A percentile compares a stretch with the other conserved stretches of the same genome.
These are phyloP conservation scores for Pythium chondricola DNA, from an alignment of 352 stramenopile genomes.

Conservation along the genomic window DNA sequence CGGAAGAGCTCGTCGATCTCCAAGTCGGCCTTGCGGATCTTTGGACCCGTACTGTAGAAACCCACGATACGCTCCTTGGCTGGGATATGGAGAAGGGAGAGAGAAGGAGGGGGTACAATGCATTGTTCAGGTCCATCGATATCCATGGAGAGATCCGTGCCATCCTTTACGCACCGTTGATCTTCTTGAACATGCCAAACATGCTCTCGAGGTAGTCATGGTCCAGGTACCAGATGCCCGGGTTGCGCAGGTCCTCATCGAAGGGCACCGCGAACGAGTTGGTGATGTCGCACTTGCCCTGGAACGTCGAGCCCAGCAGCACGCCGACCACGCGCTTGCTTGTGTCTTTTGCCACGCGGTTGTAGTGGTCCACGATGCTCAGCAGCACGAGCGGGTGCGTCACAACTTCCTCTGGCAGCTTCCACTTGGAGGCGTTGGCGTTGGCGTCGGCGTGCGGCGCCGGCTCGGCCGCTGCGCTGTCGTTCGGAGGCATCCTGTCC, in stretches of 20 bases:
- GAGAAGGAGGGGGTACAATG: neutral
- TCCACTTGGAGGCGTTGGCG: constrained; percentile 21
- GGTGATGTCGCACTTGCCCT: constrained; percentile 92
- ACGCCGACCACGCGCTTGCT: constrained; percentile 98
- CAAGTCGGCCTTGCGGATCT: constrained; percentile 93
- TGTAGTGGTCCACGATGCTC: constrained; percentile 99
- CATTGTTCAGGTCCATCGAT: neutral
- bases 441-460: neutral
- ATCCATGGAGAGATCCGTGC: neutral
- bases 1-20: constrained; percentile 95
- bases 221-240: constrained; percentile 98
- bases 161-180: constrained; percentile 61
- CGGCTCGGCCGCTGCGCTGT: neutral
- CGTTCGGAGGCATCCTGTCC: constrained; percentile 10
- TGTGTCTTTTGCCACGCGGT: constrained; percentile 96
- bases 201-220: constrained; percentile 99
- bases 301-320: constrained; percentile 93
- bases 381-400: constrained; percentile 98
- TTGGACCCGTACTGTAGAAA: constrained; percentile 98
- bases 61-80: constrained; percentile 97
- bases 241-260: constrained; percentile 97
- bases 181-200: constrained; percentile 94
- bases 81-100: constrained; percentile 5
- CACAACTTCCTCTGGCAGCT: constrained; percentile 90
- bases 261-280: constrained; percentile 97